Percentiles rank a stretch among this genome's conserved stretches.
phyloP scores from a whole-genome alignment of 305 asterid species.

The Plantago lanceolata region DNA sequence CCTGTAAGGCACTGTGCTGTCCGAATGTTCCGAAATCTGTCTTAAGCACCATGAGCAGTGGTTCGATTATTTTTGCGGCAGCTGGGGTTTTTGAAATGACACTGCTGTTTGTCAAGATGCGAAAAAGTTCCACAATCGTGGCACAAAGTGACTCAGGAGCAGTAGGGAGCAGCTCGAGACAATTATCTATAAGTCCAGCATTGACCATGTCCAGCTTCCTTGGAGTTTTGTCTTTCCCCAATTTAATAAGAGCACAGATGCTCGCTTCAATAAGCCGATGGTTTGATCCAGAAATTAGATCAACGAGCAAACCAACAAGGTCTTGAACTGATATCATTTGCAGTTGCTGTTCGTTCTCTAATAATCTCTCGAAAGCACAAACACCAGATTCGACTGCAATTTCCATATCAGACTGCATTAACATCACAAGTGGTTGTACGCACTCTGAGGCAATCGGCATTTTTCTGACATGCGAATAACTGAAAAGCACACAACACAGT shows the following conservation, averaged over 20 bases:
- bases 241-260: conserved; percentile 65
- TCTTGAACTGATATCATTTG: conserved; percentile 59
- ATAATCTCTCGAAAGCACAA: conserved; percentile 74
- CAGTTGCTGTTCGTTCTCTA: conserved; percentile 65
- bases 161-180: conserved; percentile 63
- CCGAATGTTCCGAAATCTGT: conserved; percentile 74
- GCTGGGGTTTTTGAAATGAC: conserved; percentile 61
- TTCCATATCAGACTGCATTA: conserved; percentile 65
- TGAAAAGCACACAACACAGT: conserved; percentile 57
- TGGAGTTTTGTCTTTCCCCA: conserved; percentile 85
- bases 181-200: conserved; percentile 73
- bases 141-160: conserved; percentile 72
- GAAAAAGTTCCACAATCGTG: conserved; percentile 77
- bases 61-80: conserved; percentile 68
- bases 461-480: conserved; percentile 51
- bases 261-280: conserved; percentile 69
- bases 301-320: conserved; percentile 59
- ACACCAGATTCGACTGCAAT: conserved; percentile 65
- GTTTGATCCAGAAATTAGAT: conserved; percentile 67
- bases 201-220: conserved; percentile 85
- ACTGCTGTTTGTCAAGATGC: conserved; percentile 83
- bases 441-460: conserved; percentile 54
- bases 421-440: conserved; percentile 56
- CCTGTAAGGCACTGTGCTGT: conserved; percentile 87
- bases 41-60: conserved; percentile 62